phyloP scores from a whole-genome alignment of 768 basidiomycete species.

The Kwoniella dendrophila region DNA sequence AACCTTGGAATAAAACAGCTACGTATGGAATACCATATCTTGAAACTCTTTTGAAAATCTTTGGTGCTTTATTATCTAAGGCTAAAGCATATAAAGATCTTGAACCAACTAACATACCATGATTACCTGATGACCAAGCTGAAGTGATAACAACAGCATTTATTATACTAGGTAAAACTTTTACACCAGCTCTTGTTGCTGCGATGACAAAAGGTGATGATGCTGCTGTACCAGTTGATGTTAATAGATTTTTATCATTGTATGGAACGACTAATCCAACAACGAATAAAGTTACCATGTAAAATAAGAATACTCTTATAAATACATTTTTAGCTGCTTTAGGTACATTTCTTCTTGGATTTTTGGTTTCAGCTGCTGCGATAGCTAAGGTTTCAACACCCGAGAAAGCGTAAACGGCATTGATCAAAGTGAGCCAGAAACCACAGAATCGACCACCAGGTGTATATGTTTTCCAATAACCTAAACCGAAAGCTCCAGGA shows the following conservation, averaged over 20 bases:
- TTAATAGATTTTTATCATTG: constrained; percentile 48
- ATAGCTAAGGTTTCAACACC: constrained; percentile 30
- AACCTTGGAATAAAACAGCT: constrained; percentile 35
- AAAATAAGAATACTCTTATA: constrained; percentile 73
- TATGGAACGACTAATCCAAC: constrained; percentile 75
- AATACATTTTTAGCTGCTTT: constrained; percentile 48
- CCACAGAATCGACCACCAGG: constrained; percentile 14
- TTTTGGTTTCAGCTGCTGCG: constrained; percentile 40
- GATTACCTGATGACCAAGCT: constrained; percentile 50
- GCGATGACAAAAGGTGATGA: constrained; percentile 45
- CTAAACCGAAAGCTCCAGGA: constrained; percentile 28
- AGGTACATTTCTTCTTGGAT: constrained; percentile 46
- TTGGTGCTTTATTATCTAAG: constrained; percentile 47
- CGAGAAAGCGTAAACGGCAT: constrained; percentile 28
- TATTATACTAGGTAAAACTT: constrained; percentile 46
- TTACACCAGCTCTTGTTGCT: constrained; percentile 39
- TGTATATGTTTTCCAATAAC: not conserved
- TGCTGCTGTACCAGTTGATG: constrained; percentile 34
- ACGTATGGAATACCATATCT: constrained; percentile 51
- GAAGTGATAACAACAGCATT: constrained; percentile 46
- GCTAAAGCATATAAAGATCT: constrained; percentile 52
- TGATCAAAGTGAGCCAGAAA: constrained; percentile 28
- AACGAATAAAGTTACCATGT: constrained; percentile 70
- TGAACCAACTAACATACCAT: constrained; percentile 44
- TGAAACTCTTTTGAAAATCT: constrained; percentile 42